Percentiles rank a stretch among this genome's conserved stretches.
phyloP scores from a whole-genome alignment of 495 filamentous ascomycete species.

The Chaetomium fimeti region DNA sequence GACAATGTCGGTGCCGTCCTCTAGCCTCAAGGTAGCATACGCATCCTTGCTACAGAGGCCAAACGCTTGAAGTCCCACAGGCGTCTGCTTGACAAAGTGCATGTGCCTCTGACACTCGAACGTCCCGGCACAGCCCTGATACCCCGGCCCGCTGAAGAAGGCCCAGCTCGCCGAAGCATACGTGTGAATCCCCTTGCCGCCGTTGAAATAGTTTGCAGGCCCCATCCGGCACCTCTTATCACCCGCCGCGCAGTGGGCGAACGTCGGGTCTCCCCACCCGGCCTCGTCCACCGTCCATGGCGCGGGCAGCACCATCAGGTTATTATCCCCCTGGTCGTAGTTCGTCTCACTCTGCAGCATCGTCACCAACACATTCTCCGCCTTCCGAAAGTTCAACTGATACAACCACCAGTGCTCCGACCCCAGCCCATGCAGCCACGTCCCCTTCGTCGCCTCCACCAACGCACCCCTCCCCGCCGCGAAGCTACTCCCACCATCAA shows the following conservation, averaged over 20 bases:
- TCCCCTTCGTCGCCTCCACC: constrained; percentile 57
- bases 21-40: constrained; percentile 29
- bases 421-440: constrained; percentile 65
- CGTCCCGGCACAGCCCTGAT: constrained; percentile 33
- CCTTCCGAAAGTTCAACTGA: constrained; percentile 70
- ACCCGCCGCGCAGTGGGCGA: constrained; percentile 42
- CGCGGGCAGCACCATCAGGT: constrained; percentile 44
- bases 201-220: constrained; percentile 55
- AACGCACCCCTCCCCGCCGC: constrained; percentile 52
- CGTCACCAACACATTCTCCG: constrained; percentile 72
- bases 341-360: constrained; percentile 87
- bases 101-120: constrained; percentile 41
- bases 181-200: constrained; percentile 53
- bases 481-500: constrained; percentile 45
- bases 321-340: constrained; percentile 82
- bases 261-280: constrained; percentile 56
- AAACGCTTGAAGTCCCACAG: constrained; percentile 40
- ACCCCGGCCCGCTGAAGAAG: constrained; percentile 60
- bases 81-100: constrained; percentile 40
- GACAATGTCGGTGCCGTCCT: constrained; percentile 35
- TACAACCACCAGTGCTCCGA: constrained; percentile 76
- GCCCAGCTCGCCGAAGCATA: constrained; percentile 65
- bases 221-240: constrained; percentile 47
- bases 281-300: constrained; percentile 50
- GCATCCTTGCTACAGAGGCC: constrained; percentile 43